Conservation (phyloP, 176 grass and related monocot species). For the Eragrostis nindensis region DNA sequence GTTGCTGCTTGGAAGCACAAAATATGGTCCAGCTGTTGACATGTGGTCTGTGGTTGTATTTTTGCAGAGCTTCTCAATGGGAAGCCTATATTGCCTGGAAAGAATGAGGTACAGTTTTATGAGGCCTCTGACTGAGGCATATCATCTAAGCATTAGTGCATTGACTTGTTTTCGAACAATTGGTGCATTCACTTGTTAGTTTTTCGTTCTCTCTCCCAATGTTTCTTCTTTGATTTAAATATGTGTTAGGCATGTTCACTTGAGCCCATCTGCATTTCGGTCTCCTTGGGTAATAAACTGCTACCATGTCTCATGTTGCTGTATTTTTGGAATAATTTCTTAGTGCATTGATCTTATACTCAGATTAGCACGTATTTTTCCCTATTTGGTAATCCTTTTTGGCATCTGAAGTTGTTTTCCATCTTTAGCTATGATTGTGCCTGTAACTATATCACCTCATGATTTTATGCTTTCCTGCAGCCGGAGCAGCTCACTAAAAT, state of each 20-base stretch:
- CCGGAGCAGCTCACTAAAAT: slow-evolving; percentile 93
- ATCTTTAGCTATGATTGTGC: background rate
- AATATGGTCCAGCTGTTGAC: slow-evolving; percentile 88
- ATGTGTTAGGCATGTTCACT: background rate
- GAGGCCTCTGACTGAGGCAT: background rate
- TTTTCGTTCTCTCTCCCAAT: background rate
- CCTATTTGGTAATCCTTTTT: background rate
- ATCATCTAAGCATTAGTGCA: slow-evolving; percentile 20
- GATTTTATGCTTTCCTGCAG: slow-evolving; percentile 48
- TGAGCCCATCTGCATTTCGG: background rate
- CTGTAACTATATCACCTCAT: background rate
- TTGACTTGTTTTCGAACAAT: too few species aligned
- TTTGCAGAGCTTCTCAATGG: slow-evolving; percentile 94
- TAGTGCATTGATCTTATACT: background rate
- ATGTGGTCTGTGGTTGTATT: slow-evolving; percentile 99
- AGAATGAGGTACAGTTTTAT: slow-evolving; percentile 73
- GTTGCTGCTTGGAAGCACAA: slow-evolving; percentile 86
- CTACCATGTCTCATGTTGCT: background rate
- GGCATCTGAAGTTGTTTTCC: background rate
- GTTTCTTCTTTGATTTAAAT: background rate
- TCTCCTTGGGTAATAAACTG: background rate
- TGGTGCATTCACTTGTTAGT: background rate
- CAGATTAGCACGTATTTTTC: background rate
- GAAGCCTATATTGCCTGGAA: slow-evolving; percentile 93
- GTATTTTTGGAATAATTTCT: background rate